A percentile compares a stretch with the other conserved stretches of the same genome.
Evolutionary conservation across 345 rosid genomes (phyloP).

Genomic region (Lepidium aucheri): DNA sequence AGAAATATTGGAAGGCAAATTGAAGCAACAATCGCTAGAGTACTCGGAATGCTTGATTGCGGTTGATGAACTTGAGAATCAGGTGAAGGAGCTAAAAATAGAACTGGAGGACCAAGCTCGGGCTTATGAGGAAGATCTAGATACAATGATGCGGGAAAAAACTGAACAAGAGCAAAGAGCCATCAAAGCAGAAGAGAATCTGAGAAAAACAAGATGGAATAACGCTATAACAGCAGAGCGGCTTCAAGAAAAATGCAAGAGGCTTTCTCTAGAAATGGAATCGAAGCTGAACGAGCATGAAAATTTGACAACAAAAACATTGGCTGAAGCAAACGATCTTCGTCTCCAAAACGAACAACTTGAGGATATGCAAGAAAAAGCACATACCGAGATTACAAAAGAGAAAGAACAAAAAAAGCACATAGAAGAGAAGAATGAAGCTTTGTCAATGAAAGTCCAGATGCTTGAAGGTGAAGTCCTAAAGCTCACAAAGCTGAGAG

Average conservation of each 20-base stretch:
- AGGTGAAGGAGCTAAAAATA: constrained; percentile 51
- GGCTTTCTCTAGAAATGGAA: constrained; percentile 65
- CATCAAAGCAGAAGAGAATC: constrained; percentile 76
- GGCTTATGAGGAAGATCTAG: constrained; percentile 67
- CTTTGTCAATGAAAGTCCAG: constrained; percentile 45
- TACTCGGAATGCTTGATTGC: constrained; percentile 55
- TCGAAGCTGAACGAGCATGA: constrained; percentile 72
- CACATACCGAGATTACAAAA: constrained; percentile 39
- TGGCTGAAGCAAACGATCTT: constrained; percentile 60
- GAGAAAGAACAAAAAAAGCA: constrained; percentile 31
- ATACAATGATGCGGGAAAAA: constrained; percentile 45
- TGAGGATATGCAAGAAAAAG: constrained; percentile 64
- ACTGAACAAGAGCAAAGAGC: constrained; percentile 81
- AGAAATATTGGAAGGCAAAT: constrained; percentile 52
- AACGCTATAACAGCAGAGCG: constrained; percentile 70
- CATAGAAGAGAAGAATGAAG: constrained; percentile 27
- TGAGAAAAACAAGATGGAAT: constrained; percentile 67
- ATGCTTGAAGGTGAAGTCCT: constrained; percentile 43
- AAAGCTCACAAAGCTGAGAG: constrained; percentile 40
- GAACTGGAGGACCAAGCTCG: constrained; percentile 57
- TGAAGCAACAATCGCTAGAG: constrained; percentile 58
- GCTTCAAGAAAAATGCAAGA: constrained; percentile 80
- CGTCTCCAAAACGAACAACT: constrained; percentile 43
- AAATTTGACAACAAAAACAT: constrained; percentile 48
- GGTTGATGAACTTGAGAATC: constrained; percentile 54